Evolutionary conservation across 1,284 basidiomycete genomes (phyloP).

Genomic region (Tilletia setariae): DNA sequence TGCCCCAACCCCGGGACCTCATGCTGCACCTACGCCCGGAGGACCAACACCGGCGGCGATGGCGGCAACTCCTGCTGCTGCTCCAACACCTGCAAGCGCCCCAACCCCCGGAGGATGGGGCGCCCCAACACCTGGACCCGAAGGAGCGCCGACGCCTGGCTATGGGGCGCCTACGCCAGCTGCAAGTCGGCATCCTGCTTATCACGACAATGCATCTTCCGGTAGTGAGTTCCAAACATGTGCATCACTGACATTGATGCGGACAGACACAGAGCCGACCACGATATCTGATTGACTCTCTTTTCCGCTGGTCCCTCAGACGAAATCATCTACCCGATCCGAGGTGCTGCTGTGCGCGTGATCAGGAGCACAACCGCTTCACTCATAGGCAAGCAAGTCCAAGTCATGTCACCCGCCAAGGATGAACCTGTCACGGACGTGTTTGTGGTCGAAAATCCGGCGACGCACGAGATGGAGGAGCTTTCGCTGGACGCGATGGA

Average conservation of each 20-base stretch:
- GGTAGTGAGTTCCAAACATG: neutral
- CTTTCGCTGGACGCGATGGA: neutral
- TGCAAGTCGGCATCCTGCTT: neutral
- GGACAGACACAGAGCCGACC: too few relatives aligned
- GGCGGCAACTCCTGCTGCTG: neutral
- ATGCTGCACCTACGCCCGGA: neutral
- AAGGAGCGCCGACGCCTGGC: slow-evolving; percentile 5
- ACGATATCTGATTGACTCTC: too few relatives aligned
- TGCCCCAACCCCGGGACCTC: neutral
- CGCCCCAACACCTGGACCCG: neutral
- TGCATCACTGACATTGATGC: too few relatives aligned
- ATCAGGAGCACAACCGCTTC: neutral
- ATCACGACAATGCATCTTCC: neutral
- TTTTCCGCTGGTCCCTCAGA: neutral
- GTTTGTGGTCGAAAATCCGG: neutral
- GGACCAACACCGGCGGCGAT: neutral
- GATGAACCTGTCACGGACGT: neutral
- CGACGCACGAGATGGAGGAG: neutral
- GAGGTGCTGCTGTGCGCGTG: neutral
- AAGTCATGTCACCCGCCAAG: neutral
- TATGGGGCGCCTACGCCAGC: slow-evolving; percentile 13
- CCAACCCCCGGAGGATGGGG: slow-evolving; percentile 8
- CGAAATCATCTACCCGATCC: neutral
- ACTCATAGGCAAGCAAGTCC: neutral
- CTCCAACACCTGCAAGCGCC: neutral